A percentile compares a stretch with the other conserved stretches of the same genome.
These are phyloP conservation scores for Calamus simplicifolius DNA, from an alignment of 176 grass and related monocot species.

Conservation along the genomic window DNA sequence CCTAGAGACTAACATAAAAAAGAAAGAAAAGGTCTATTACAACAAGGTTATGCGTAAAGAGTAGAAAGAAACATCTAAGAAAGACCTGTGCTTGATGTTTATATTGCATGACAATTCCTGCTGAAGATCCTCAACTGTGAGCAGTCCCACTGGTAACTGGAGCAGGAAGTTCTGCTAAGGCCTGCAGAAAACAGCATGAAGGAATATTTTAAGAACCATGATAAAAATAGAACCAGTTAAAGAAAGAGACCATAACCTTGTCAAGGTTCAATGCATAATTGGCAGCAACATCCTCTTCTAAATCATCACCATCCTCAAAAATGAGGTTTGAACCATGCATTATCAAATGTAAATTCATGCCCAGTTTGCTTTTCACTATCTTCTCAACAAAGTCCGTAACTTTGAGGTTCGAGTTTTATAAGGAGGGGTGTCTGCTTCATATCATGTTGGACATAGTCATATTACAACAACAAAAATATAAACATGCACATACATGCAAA, in stretches of 20 bases:
- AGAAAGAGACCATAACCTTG: constrained; percentile 42
- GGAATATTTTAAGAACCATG: neutral
- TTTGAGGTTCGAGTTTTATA: constrained; percentile 77
- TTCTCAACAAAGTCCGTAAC: constrained; percentile 74
- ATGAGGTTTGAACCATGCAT: constrained; percentile 72
- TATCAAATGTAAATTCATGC: constrained; percentile 82
- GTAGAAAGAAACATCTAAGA: neutral
- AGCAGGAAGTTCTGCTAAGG: constrained; percentile 71
- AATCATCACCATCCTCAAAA: constrained; percentile 89
- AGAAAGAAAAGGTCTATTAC: neutral
- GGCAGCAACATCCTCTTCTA: constrained; percentile 58
- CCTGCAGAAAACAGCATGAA: constrained; percentile 25
- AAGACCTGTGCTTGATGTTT: constrained; percentile 95
- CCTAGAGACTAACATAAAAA: neutral
- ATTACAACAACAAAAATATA: too few species aligned
- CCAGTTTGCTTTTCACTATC: constrained; percentile 82
- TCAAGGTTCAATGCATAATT: constrained; percentile 87
- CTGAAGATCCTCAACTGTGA: constrained; percentile 87
- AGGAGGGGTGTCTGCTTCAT: constrained; percentile 62
- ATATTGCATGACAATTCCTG: constrained; percentile 89
- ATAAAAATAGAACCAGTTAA: constrained; percentile 1
- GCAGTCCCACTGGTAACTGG: constrained; percentile 70
- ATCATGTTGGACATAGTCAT: neutral
- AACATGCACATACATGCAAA: too few species aligned
- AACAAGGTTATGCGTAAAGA: neutral